Conservation (phyloP, 805 yeast genomes). For the Jamesozyma rosinii region DNA sequence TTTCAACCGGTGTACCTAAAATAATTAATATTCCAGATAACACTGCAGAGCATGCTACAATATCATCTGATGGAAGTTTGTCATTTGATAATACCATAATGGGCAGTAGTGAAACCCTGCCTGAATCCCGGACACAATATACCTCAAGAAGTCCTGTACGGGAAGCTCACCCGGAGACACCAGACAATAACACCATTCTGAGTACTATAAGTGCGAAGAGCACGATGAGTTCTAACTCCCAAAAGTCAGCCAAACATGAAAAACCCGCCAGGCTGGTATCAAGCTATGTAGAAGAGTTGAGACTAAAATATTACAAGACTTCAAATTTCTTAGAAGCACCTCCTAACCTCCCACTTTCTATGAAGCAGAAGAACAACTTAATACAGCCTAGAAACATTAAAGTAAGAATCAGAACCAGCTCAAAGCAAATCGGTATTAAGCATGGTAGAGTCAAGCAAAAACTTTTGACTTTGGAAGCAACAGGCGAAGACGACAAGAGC, state of each 20-base stretch:
- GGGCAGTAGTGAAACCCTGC: neutral
- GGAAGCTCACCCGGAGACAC: neutral
- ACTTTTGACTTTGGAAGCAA: conserved; percentile 27
- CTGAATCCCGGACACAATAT: no score
- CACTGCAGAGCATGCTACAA: neutral
- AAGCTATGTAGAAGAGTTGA: conserved; percentile 28
- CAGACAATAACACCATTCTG: neutral
- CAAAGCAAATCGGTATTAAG: conserved; percentile 31
- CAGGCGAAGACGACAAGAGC: conserved; percentile 16
- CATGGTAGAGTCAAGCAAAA: conserved; percentile 32
- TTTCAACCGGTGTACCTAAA: neutral
- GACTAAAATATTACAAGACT: conserved; percentile 27
- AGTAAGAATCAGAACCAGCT: conserved; percentile 29
- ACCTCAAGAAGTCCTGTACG: neutral
- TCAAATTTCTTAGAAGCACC: conserved; percentile 30
- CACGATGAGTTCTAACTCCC: conserved; percentile 1
- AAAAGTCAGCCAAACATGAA: conserved; percentile 9
- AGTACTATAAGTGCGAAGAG: neutral
- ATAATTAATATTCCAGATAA: neutral
- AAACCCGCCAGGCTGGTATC: conserved; percentile 24
- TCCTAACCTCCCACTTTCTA: conserved; percentile 28
- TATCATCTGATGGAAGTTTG: neutral
- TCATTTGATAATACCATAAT: neutral
- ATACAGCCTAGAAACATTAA: conserved; percentile 28
- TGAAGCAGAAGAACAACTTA: conserved; percentile 27